phyloP scores from a whole-genome alignment of 495 filamentous ascomycete genomes.

The Oleoguttula mirabilis region DNA sequence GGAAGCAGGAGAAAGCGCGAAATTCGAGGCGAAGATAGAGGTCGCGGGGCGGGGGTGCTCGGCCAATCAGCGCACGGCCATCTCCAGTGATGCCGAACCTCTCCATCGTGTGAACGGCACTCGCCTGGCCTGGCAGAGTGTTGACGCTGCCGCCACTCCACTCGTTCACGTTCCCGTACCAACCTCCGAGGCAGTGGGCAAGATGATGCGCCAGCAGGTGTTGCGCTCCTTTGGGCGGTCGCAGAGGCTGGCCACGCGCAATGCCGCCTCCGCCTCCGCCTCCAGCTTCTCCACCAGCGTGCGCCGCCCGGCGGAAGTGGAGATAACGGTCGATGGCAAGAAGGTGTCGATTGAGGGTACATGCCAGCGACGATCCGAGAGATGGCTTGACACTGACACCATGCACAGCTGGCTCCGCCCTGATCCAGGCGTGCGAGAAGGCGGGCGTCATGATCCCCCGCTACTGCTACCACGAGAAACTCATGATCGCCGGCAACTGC shows the following conservation, averaged over 20 bases:
- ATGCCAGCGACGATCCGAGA: too few species aligned
- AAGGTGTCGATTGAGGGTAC: constrained; percentile 72
- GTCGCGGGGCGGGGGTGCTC: too few species aligned
- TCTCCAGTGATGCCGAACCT: too few species aligned
- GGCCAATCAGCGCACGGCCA: too few species aligned
- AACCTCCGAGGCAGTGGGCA: constrained; percentile 36
- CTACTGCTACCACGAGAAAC: constrained; percentile 99
- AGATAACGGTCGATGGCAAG: constrained; percentile 94
- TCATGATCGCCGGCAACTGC: constrained; percentile 98
- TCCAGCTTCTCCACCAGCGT: constrained; percentile 62
- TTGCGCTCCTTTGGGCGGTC: constrained; percentile 76
- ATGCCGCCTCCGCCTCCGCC: constrained; percentile 51
- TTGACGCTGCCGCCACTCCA: too few species aligned
- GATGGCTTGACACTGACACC: too few species aligned
- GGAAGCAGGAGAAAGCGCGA: constrained; percentile 30
- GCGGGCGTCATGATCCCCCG: constrained; percentile 83
- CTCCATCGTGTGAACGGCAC: too few species aligned
- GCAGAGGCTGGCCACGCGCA: constrained; percentile 48
- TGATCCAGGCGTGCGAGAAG: constrained; percentile 99
- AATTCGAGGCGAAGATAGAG: too few species aligned
- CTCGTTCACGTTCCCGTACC: constrained; percentile 1
- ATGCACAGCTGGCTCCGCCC: constrained; percentile 62
- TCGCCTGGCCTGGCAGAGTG: too few species aligned
- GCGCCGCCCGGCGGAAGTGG: constrained; percentile 70
- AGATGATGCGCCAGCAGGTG: constrained; percentile 80